Base-by-base conservation (phyloP, 1,284 basidiomycete species). In the Trametes versicolor region DNA sequence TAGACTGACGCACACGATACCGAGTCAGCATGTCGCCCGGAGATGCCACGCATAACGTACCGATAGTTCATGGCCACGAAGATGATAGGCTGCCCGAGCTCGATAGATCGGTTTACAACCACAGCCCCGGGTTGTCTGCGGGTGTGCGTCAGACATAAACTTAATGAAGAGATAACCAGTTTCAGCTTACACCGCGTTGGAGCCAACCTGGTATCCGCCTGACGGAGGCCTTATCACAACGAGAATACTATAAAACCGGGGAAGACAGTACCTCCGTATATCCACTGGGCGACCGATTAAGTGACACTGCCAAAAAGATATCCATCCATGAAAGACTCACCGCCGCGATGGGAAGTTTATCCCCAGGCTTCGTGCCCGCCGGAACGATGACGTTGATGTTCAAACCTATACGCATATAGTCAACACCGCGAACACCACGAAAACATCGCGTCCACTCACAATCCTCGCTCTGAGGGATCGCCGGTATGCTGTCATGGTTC, bases 321-420 rank as follows among this genome's bases (percentile, higher is more conserved):
- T n/a, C n/a, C n/a, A n/a, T n/a, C 7, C 6, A 13, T 23, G 7
- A 10, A 36, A 5, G 13, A 76, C 81, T 60, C 70, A 87, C 86
- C 41, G 82, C 80, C 5, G 87, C 78, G 8, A 90, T 85, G 0
- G 89, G 87, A 27, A 87, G 74, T 39, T 83, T 82, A 1, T 80
- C 78, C 0, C 68, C 70, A 1, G 80, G 60, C 1, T 73, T 77
- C 1, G 79, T 76, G 21, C 72, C 75, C 2, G 79, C 74, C 6
- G 87, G 83, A 36, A 79, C 82, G 62, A 84, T 77, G 8, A 90
- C 82, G 70, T 89, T 89, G 65, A 89, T 69, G 0, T 80, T 83
- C 50, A 90, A 75, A 70, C 88, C 87, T 84, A 77, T 84, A 77
- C 13, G 53, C 64, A 37, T 47, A 21, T 3, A 37, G 23, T 10